Percentiles rank a stretch among this genome's conserved stretches.
Conservation (phyloP, 2,329 filamentous ascomycete species). For the Fusarium sp. region DNA sequence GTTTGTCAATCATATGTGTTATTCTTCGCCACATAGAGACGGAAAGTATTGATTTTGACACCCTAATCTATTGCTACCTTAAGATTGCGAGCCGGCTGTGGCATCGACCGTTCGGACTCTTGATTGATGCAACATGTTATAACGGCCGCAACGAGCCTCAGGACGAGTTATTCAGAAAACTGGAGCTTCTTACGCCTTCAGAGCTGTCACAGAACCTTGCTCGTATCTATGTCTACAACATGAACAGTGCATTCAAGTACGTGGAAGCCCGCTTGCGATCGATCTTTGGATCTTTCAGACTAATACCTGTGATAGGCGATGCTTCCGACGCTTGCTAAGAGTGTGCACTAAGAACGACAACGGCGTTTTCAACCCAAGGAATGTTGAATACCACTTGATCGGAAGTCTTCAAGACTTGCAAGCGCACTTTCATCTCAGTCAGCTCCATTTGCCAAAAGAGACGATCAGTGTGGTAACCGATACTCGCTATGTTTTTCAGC, state of each 20-base stretch:
- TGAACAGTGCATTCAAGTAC: conserved; percentile 74
- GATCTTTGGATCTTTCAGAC: not conserved
- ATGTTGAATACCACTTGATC: conserved; percentile 72
- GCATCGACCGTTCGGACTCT: conserved; percentile 73
- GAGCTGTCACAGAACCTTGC: conserved; percentile 68
- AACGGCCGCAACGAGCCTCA: conserved; percentile 72
- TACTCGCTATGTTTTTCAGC: conserved; percentile 71
- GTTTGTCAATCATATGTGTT: conserved; percentile 73
- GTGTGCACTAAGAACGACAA: conserved; percentile 67
- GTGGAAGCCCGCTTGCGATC: conserved; percentile 10
- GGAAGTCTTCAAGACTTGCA: conserved; percentile 73
- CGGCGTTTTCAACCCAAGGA: conserved; percentile 69
- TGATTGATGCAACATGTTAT: conserved; percentile 76
- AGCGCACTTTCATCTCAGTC: conserved; percentile 71
- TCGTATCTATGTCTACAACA: conserved; percentile 75
- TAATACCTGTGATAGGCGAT: conserved; percentile 56
- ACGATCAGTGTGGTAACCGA: conserved; percentile 75
- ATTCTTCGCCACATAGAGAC: conserved; percentile 73
- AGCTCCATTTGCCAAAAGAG: conserved; percentile 73
- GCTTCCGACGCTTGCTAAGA: conserved; percentile 70
- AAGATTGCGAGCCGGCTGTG: conserved; percentile 76
- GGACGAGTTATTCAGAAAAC: conserved; percentile 70
- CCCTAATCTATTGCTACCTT: conserved; percentile 72
- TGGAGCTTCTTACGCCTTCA: conserved; percentile 69
- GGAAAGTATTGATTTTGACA: conserved; percentile 71